Conservation (phyloP, 805 yeast species). For the Candida namnaoensis region DNA sequence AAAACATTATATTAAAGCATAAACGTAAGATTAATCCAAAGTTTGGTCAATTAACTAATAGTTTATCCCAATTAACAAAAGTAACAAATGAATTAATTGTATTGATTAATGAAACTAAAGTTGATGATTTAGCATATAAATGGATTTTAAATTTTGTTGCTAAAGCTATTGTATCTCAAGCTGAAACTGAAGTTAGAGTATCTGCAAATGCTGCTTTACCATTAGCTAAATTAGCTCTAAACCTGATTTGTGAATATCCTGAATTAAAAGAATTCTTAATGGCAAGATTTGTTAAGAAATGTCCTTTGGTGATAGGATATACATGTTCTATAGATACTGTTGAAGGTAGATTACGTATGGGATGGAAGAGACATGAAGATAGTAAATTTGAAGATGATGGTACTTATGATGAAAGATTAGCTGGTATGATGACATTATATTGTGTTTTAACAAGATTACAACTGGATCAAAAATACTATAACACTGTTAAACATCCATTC, state of each 20-base stretch:
- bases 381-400: slow-evolving; percentile 42
- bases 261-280: slow-evolving; percentile 31
- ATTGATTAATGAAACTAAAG: slow-evolving; percentile 39
- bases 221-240: slow-evolving; percentile 55
- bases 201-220: slow-evolving; percentile 75
- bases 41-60: slow-evolving; percentile 84
- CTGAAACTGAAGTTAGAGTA: slow-evolving; percentile 85
- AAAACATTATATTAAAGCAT: slow-evolving; percentile 45
- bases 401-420: slow-evolving; percentile 75
- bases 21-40: slow-evolving; percentile 79
- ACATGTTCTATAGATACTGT: slow-evolving; percentile 70
- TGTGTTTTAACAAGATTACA: slow-evolving; percentile 57
- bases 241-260: slow-evolving; percentile 40
- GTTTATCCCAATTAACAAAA: slow-evolving; percentile 45
- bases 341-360: slow-evolving; percentile 79
- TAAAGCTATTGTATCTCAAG: slow-evolving; percentile 81
- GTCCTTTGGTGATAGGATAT: slow-evolving; percentile 84
- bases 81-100: slow-evolving; percentile 42
- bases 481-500: slow-evolving; percentile 36
- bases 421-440: slow-evolving; percentile 80
- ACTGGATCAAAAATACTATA: slow-evolving; percentile 20
- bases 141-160: slow-evolving; percentile 82
- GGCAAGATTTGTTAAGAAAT: slow-evolving; percentile 85
- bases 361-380: slow-evolving; percentile 58
- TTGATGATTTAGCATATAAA: slow-evolving; percentile 42